phyloP scores from a whole-genome alignment of 1,284 basidiomycete species.

The Anthracocystis panici-leucophaei region DNA sequence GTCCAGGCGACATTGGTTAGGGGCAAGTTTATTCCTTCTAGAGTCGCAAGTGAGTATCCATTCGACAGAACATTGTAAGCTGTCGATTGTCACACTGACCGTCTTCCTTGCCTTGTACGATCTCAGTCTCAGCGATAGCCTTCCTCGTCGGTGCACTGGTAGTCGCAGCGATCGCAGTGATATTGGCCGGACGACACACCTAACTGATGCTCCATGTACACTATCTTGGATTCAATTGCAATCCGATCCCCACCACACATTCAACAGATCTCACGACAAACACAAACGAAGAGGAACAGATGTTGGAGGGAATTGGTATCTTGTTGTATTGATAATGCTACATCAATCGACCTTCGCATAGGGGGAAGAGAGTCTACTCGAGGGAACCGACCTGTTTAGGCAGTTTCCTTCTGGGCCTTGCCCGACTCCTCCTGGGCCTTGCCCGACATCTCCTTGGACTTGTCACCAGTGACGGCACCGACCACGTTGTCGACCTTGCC shows the following conservation, averaged over 20 bases:
- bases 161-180: conserved; percentile 47
- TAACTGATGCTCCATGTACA: conserved; percentile 8
- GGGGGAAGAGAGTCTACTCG: conserved; percentile 4
- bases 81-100: background rate
- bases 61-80: no score
- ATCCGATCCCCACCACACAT: background rate
- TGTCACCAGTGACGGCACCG: conserved; percentile 61
- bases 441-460: conserved; percentile 55
- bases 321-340: conserved; percentile 24
- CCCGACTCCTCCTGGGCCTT: conserved; percentile 57
- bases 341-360: conserved; percentile 3
- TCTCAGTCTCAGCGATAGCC: conserved; percentile 34
- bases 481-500: conserved; percentile 61
- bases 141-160: conserved; percentile 47
- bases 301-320: conserved; percentile 17
- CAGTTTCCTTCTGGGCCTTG: conserved; percentile 56
- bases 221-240: background rate
- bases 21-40: conserved; percentile 57
- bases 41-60: conserved; percentile 59
- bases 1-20: conserved; percentile 52
- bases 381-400: conserved; percentile 18
- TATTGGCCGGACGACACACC: conserved; percentile 27
- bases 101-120: background rate
- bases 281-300: background rate
- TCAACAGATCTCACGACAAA: background rate